Base-by-base conservation (phyloP, 208 protist genomes). In the Leishmania tarentolae region DNA sequence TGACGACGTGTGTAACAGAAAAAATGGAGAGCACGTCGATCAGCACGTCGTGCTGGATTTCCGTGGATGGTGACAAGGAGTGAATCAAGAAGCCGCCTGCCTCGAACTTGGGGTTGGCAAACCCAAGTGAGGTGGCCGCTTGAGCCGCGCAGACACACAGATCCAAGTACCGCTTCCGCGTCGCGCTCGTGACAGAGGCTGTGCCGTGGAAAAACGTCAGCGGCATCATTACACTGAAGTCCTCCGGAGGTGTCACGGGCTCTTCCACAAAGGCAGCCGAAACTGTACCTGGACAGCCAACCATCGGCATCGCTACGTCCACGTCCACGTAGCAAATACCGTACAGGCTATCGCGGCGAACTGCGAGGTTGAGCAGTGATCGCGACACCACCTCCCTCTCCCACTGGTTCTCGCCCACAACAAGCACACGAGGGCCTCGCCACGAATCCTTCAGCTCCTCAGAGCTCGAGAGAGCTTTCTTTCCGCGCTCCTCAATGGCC, bases 151-250 rank as follows among this genome's bases (percentile, higher is more conserved):
- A 90, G 3, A 89, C 83, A 78, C 94, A 97, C 42, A 95, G 61
- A 75, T 97, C 94, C 17, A 97, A 83, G 69, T 96, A 97, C 2
- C 92, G 92, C 76, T 94, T 93, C 21, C 91, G 87, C 44, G 92
- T 92, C 2, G 85, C 73, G 35, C 74, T 59, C 40, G 81, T 88
- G 17, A 96, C 88, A 15, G 68, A 76, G 28, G 90, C 82, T 46
- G 87, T 84, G 57, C 94, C 94, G 81, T 94, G 91, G 61, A 97
- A 97, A 73, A 96, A 96, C 9, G 81, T 82, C 7, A 97, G 84
- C 63, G 94, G 92, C 90, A 94, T 93, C 78, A 94, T 83, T 0
- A 80, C 86, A 68, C 90, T 88, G 69, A 96, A 93, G n/a, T 87
- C 90, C 46, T 94, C 94, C 76, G 94, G 90, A 0, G 95, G 73